A percentile compares a stretch with the other conserved stretches of the same genome.
These are phyloP conservation scores for Actinomortierella wolfii DNA, from an alignment of 371 early-diverging fungal species.

Conservation along the genomic window DNA sequence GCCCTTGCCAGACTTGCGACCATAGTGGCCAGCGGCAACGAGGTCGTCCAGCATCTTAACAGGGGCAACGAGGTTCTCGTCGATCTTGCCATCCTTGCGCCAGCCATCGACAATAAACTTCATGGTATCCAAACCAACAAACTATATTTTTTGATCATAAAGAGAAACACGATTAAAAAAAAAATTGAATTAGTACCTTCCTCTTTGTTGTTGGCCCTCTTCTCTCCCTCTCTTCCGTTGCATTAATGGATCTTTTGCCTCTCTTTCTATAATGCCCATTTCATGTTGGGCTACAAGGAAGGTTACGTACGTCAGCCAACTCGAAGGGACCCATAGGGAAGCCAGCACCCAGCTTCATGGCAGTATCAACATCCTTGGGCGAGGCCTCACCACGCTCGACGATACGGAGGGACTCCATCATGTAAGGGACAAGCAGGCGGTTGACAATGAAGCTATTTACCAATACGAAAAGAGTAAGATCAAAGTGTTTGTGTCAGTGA, in stretches of 20 bases:
- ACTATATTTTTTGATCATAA: slow-evolving; percentile 50
- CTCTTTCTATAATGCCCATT: too few species aligned
- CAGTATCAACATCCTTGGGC: slow-evolving; percentile 89
- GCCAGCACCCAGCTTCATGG: slow-evolving; percentile 98
- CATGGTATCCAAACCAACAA: slow-evolving; percentile 95
- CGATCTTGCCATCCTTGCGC: slow-evolving; percentile 75
- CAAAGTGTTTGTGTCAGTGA: too few species aligned
- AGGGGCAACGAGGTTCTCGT: slow-evolving; percentile 71
- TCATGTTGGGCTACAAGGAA: background rate
- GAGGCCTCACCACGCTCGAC: slow-evolving; percentile 92
- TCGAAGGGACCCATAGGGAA: slow-evolving; percentile 98
- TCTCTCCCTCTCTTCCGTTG: too few species aligned
- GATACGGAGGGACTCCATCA: slow-evolving; percentile 92
- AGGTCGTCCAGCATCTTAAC: slow-evolving; percentile 73
- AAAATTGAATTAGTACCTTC: background rate
- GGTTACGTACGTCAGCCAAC: slow-evolving; percentile 83
- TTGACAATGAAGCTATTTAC: slow-evolving; percentile 89
- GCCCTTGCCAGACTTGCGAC: slow-evolving; percentile 90
- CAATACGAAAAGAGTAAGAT: background rate
- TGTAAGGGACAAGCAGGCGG: slow-evolving; percentile 94
- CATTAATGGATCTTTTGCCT: too few species aligned
- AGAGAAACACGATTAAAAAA: background rate
- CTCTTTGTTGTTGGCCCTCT: background rate
- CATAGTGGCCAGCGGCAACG: slow-evolving; percentile 78
- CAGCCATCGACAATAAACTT: slow-evolving; percentile 94